Conservation (phyloP, 1,284 basidiomycete species). For the Taiwanofungus camphoratus region DNA sequence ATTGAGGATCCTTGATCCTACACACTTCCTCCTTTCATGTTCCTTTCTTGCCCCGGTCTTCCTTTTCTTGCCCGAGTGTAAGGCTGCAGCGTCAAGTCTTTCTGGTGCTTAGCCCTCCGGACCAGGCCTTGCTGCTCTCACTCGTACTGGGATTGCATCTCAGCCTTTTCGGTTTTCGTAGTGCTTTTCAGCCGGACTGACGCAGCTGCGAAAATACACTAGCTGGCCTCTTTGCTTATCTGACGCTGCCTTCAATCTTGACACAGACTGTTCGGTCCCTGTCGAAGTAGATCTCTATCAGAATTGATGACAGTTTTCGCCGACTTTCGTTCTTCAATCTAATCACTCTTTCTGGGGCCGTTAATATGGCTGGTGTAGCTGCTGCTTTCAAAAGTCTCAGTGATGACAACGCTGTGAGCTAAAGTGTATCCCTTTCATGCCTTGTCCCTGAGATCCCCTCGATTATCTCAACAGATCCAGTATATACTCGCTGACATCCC, state of each 20-base stretch:
- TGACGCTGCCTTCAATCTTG: slow-evolving; percentile 9
- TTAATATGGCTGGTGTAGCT: slow-evolving; percentile 13
- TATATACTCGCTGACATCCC: slow-evolving; percentile 62
- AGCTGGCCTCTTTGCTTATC: slow-evolving; percentile 17
- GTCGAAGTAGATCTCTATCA: slow-evolving; percentile 1
- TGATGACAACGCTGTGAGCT: slow-evolving; percentile 22
- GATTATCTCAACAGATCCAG: slow-evolving; percentile 41
- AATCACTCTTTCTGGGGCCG: too few species aligned
- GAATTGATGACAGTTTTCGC: slow-evolving; percentile 3
- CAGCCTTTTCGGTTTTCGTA: slow-evolving; percentile 22
- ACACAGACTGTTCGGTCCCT: slow-evolving; percentile 7
- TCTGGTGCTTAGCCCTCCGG: slow-evolving; percentile 18
- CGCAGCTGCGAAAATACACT: slow-evolving; percentile 21
- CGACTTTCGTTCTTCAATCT: too few species aligned
- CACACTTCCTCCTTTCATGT: slow-evolving; percentile 6
- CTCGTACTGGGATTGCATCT: slow-evolving; percentile 26
- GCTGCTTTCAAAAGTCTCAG: slow-evolving; percentile 18
- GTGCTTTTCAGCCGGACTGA: slow-evolving; percentile 24
- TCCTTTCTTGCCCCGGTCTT: slow-evolving; percentile 7
- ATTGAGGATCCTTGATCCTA: neutral
- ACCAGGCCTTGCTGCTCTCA: slow-evolving; percentile 12
- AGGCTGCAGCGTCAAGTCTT: slow-evolving; percentile 16
- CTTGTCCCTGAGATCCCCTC: neutral
- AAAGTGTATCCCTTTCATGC: neutral
- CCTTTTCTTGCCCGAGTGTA: slow-evolving; percentile 13